These are phyloP conservation scores for Lagenaria siceraria DNA, from an alignment of 306 rosid genomes.

Conservation along the genomic window DNA sequence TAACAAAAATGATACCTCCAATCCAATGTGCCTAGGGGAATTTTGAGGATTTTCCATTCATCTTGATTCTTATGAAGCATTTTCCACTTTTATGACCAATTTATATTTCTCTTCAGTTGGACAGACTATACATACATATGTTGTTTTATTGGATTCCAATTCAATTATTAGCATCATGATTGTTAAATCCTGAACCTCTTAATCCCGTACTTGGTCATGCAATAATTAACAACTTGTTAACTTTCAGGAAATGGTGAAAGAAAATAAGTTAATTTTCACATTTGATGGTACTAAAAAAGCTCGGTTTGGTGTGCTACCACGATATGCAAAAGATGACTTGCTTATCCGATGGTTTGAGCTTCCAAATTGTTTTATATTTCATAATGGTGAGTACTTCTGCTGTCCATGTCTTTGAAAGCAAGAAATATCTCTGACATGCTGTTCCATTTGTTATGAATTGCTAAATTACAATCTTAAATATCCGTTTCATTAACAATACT, in stretches of 20 bases:
- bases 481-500: neutral
- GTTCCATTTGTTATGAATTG: neutral
- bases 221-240: neutral
- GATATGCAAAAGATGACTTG: conserved; percentile 79
- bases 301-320: conserved; percentile 88
- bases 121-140: neutral
- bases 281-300: conserved; percentile 80
- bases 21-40: neutral
- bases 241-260: conserved; percentile 94
- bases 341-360: conserved; percentile 87
- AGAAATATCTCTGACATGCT: neutral
- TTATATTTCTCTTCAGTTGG: neutral
- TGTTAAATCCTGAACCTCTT: neutral
- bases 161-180: neutral
- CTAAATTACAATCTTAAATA: neutral
- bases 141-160: neutral
- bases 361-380: conserved; percentile 95
- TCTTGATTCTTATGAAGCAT: neutral
- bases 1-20: neutral
- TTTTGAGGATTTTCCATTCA: neutral
- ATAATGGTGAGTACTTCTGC: conserved; percentile 45
- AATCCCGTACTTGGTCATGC: neutral
- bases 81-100: neutral
- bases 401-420: neutral
- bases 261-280: conserved; percentile 54